Percentiles rank a stretch among this genome's conserved stretches.
These are phyloP conservation scores for Cercospora canescens DNA, from an alignment of 2,329 filamentous ascomycete species.

Conservation along the genomic window DNA sequence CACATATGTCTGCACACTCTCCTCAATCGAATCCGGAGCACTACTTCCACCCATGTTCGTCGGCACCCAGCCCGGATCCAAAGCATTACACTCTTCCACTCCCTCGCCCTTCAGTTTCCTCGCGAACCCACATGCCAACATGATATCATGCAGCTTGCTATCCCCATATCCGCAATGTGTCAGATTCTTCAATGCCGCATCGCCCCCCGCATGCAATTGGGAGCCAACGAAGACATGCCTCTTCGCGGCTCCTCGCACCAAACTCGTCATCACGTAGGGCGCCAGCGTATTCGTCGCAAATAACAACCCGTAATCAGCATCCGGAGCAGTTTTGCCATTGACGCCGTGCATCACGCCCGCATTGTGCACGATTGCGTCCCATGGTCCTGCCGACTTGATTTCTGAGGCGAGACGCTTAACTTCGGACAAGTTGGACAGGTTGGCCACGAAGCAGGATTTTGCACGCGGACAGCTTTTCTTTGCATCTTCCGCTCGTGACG, in stretches of 20 bases:
- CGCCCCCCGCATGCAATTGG: constrained; percentile 9
- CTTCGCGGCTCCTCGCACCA: not conserved
- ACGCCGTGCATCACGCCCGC: constrained; percentile 11
- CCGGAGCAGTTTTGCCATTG: not conserved
- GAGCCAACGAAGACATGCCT: constrained; percentile 9
- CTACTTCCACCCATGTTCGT: constrained; percentile 11
- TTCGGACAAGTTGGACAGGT: constrained; percentile 7
- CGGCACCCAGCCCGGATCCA: constrained; percentile 16
- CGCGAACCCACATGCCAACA: constrained; percentile 10
- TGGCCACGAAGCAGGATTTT: constrained; percentile 12
- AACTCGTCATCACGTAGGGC: constrained; percentile 8
- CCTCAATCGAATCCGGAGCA: constrained; percentile 11
- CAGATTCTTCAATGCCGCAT: constrained; percentile 1
- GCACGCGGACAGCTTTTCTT: constrained; percentile 5
- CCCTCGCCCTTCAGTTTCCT: not conserved
- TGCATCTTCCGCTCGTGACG: constrained; percentile 6
- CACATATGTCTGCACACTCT: constrained; percentile 12
- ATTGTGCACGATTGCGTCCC: constrained; percentile 13
- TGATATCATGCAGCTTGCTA: constrained; percentile 12
- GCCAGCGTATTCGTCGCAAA: constrained; percentile 16
- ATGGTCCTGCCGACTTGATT: not conserved
- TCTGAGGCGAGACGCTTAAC: constrained; percentile 5
- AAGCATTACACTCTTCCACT: constrained; percentile 10
- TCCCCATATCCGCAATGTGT: constrained; percentile 12
- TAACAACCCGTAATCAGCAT: constrained; percentile 4